Base-by-base conservation (phyloP, 1,284 basidiomycete genomes). In the Amylostereum areolatum region DNA sequence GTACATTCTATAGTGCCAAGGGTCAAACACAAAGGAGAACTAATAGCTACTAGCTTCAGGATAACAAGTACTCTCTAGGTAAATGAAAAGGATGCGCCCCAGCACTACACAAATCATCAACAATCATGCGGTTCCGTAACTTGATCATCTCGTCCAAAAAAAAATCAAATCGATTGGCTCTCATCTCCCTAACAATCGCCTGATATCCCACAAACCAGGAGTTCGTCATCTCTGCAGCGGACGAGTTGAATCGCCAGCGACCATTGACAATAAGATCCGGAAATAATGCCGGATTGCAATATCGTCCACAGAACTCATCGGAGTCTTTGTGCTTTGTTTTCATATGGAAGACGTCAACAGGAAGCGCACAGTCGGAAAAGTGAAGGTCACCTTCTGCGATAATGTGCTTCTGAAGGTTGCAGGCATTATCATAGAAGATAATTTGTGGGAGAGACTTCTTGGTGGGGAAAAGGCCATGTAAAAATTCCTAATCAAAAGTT, bases 331-430 rank as follows among this genome's bases (percentile, higher is more conserved):
- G 71, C 52, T 75, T 76, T 44, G 51, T 57, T 5, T 67, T 64
- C 55, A 71, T 70, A 44, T 75, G 72, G 27, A 71, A 75, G 0
- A 73, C 66, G 46, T 75, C 66, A 0, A 75, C 70, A 0, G 57
- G 52, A 0, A 70, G 59, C 0, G 55, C 62, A 30, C 64, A 55
- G 27, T 55, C 18, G 0, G 49, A 1, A 29, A 69, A 72, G 43
- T 52, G 61, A 0, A 51, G 50, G 27, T 56, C 50, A 27, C 65
- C 57, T n/a, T 39, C 3, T 46, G 9, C 12, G 59, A 49, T 3
- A 65, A 56, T 4, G 58, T 55, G 37, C 28, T 59, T 56, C 1
- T 49, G 35, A 0, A 70, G 54, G 0, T 46, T 47, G 51, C 71
- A 74, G 43, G 69, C 70, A 42, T 67, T 71, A 51, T 74, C 63